Conservation (phyloP, 345 rosid genomes). For the Eucalyptus sideroxylon region DNA sequence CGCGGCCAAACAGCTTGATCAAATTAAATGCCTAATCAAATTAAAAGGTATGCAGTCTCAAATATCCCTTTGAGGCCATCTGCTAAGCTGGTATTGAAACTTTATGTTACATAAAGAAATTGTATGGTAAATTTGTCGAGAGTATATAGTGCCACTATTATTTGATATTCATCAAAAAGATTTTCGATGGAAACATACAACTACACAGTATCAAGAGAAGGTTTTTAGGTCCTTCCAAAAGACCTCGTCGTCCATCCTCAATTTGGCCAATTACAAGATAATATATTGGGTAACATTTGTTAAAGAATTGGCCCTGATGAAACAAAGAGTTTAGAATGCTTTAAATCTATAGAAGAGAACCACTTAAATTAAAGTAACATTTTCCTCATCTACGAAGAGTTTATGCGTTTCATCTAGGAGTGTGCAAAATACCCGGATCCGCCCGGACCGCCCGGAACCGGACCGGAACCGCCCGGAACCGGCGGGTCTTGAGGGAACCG, state of each 20-base stretch:
- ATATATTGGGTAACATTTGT: not conserved
- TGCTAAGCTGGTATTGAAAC: not conserved
- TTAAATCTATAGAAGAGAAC: not conserved
- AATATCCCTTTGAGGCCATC: not conserved
- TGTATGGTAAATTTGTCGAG: not conserved
- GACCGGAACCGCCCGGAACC: too few relatives aligned
- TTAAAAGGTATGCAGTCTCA: not conserved
- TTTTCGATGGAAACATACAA: too few relatives aligned
- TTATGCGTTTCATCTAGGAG: too few relatives aligned
- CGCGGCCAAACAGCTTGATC: not conserved
- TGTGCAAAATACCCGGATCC: too few relatives aligned
- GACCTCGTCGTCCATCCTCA: not conserved
- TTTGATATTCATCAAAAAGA: not conserved
- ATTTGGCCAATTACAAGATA: not conserved
- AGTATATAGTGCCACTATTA: not conserved
- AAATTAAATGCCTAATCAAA: not conserved
- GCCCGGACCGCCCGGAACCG: too few relatives aligned
- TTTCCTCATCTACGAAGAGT: not conserved
- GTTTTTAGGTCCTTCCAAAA: not conserved
- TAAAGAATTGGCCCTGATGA: not conserved
- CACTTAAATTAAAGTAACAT: not conserved
- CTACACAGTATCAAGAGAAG: not conserved
- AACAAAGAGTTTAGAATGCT: not conserved
- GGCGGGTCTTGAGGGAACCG: too few relatives aligned
- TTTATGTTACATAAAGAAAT: accelerated